Conservation (phyloP, 169 alveolate genomes). For the Plasmodium gaboni region DNA sequence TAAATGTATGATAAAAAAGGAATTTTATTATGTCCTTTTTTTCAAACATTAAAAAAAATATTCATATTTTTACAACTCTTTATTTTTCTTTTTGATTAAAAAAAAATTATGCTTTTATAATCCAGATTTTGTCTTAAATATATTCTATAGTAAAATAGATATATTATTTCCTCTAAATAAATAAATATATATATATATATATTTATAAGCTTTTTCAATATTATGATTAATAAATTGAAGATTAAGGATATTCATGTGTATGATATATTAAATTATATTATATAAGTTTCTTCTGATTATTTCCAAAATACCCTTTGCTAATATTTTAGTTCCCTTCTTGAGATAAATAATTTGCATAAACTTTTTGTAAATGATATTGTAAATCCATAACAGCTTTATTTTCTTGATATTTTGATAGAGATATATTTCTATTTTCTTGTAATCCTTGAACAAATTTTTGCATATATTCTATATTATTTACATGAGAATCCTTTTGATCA, state of each 20-base stretch:
- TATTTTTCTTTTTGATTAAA: too few species aligned
- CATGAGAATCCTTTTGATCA: constrained; percentile 12
- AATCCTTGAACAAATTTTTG: constrained; percentile 42
- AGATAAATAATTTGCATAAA: neutral
- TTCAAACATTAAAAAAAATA: too few species aligned
- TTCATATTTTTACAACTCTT: too few species aligned
- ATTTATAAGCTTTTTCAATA: neutral
- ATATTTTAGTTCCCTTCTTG: neutral
- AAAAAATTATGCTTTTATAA: too few species aligned
- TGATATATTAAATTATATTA: neutral
- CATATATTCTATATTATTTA: constrained; percentile 23
- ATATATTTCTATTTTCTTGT: constrained; percentile 14
- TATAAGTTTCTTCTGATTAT: neutral
- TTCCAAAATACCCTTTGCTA: neutral
- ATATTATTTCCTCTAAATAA: too few species aligned
- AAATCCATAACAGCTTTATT: constrained; percentile 34
- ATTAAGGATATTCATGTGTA: neutral
- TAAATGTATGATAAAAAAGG: too few species aligned
- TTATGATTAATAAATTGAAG: neutral
- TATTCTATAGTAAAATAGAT: too few species aligned
- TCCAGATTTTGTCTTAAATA: too few species aligned
- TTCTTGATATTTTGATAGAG: constrained; percentile 34
- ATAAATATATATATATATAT: too few species aligned
- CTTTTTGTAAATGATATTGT: constrained; percentile 9
- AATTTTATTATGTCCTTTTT: too few species aligned